These are phyloP conservation scores for Diplotaxis tenuifolia DNA, from an alignment of 345 rosid species.

Conservation along the genomic window DNA sequence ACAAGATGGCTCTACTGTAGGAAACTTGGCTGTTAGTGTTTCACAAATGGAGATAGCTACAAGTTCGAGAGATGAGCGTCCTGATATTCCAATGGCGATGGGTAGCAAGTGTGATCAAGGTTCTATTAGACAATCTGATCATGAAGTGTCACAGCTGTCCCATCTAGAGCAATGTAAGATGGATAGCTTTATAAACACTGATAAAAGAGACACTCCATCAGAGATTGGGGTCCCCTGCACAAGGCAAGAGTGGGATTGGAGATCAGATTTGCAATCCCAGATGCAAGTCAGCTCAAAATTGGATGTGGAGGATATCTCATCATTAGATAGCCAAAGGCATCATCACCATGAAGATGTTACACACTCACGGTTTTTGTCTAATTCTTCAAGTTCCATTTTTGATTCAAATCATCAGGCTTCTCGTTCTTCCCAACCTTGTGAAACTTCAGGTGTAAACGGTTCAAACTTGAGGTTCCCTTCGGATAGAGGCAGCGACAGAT, in stretches of 20 bases:
- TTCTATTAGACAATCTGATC: slow-evolving; percentile 42
- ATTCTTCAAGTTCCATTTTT: slow-evolving; percentile 44
- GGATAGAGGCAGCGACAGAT: slow-evolving; percentile 42
- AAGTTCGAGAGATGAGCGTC: slow-evolving; percentile 35
- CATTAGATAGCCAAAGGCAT: slow-evolving; percentile 59
- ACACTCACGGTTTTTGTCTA: slow-evolving; percentile 41
- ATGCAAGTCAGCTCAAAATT: slow-evolving; percentile 25
- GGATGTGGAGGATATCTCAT: slow-evolving; percentile 58
- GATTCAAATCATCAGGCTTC: slow-evolving; percentile 46
- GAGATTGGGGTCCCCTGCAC: slow-evolving; percentile 29
- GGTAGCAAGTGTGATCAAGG: slow-evolving; percentile 44
- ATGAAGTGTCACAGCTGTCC: slow-evolving; percentile 39
- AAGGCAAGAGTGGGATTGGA: slow-evolving; percentile 42
- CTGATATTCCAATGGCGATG: slow-evolving; percentile 34
- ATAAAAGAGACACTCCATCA: slow-evolving; percentile 31
- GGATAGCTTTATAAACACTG: slow-evolving; percentile 27
- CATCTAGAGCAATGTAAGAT: slow-evolving; percentile 39
- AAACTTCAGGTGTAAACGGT: slow-evolving; percentile 29
- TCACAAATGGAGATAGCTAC: slow-evolving; percentile 46
- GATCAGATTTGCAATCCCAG: slow-evolving; percentile 37
- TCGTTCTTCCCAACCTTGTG: slow-evolving; percentile 44
- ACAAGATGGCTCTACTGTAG: slow-evolving; percentile 30
- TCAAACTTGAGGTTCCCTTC: slow-evolving; percentile 36
- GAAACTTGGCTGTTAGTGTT: slow-evolving; percentile 36
- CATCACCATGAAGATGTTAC: slow-evolving; percentile 55